Percentiles rank a stretch among this genome's conserved stretches.
Evolutionary conservation across 73 alveolate genomes (phyloP).

Genomic region (Uronychia setigera): DNA sequence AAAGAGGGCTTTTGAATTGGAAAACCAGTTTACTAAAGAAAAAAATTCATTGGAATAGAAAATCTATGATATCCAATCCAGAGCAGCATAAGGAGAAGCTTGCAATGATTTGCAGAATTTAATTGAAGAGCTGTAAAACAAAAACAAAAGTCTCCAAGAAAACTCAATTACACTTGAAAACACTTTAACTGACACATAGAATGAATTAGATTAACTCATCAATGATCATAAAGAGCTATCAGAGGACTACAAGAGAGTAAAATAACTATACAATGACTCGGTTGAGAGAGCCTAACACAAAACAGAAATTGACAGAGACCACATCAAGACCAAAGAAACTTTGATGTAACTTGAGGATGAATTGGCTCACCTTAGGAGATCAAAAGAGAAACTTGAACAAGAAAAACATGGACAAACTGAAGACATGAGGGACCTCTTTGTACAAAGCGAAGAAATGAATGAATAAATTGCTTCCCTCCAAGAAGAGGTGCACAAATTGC

Average conservation of each 20-base stretch:
- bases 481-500: neutral
- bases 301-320: neutral
- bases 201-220: constrained; percentile 6
- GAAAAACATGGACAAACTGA: neutral
- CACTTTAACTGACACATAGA: constrained; percentile 11
- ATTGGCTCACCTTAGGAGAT: neutral
- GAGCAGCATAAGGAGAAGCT: neutral
- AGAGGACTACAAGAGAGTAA: neutral
- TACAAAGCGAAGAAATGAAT: neutral
- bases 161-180: neutral
- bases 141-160: neutral
- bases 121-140: neutral
- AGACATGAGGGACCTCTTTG: neutral
- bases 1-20: constrained; percentile 1
- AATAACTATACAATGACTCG: neutral
- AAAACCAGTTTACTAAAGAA: neutral
- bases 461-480: neutral
- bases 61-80: neutral
- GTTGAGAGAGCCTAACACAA: neutral
- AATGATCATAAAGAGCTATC: neutral
- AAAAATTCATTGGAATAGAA: neutral
- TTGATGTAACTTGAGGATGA: neutral
- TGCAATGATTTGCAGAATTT: neutral
- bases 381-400: neutral
- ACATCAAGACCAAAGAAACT: neutral